Base-by-base conservation (phyloP, 1,284 basidiomycete species). In the Heliocybe sulcata region DNA sequence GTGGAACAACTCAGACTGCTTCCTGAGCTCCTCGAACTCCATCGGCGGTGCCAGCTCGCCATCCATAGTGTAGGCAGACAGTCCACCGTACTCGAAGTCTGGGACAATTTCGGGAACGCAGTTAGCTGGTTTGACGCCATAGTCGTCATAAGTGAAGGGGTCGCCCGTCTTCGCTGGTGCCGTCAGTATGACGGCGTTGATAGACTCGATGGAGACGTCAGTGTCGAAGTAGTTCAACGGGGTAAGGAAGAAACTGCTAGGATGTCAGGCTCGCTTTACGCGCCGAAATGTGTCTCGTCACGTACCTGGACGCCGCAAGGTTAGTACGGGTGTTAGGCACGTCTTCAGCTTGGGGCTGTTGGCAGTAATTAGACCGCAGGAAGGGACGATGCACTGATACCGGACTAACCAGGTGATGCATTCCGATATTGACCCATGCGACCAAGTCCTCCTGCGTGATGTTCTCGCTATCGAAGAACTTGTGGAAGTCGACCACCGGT, bases 211-310 rank as follows among this genome's bases (percentile, higher is more conserved):
- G 12, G 79, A 79, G 53, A 80, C 69, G 63, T 85, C 83, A 52
- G 75, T 69, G 66, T 85, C 82, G 66, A 83, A 81, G 70, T 80
- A 86, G 67, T 86, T 85, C 59, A 83, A 71, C 1, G 82, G 83
- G 0, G 77, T 76, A 19, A 86, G 65, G 58, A 83, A 71, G 64
- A 86, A 81, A 59, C 80, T 82, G 50, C 20, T 50, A 14, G 55
- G 54, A 50, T 4, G 16, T 9, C 38, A 16, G 25, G 45, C 52
- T 42, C 47, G 19, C 19, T 31, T n/a, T 11, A 54, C n/a, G n/a
- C n/a, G n/a, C n/a, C n/a, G n/a, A n/a, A n/a, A n/a, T n/a, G n/a
- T n/a, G n/a, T n/a, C n/a, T n/a, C 50, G 12, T 4, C 47, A n/a
- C 68, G 45, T 56, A 79, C 79, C 75, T 81, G 0, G 81, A 79